Evolutionary conservation across 2,329 filamentous ascomycete species (phyloP).

Genomic region (Pseudodiploospora longispora): DNA sequence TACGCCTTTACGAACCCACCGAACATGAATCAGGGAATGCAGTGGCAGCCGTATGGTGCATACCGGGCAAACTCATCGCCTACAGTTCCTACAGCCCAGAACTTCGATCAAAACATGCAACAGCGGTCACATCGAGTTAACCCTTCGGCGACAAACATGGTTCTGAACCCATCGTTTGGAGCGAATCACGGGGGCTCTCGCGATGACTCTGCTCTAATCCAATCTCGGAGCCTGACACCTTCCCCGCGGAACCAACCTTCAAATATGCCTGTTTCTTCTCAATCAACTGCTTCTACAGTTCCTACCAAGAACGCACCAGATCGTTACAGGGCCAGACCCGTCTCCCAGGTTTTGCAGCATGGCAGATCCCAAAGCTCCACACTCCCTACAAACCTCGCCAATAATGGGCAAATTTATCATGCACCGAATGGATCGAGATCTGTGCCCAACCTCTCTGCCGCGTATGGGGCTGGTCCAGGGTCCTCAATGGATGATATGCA

Average conservation of each 20-base stretch:
- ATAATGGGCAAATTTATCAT: slow-evolving; percentile 22
- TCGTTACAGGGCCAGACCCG: slow-evolving; percentile 63
- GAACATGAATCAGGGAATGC: slow-evolving; percentile 46
- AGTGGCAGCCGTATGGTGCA: slow-evolving; percentile 39
- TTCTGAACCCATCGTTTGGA: slow-evolving; percentile 28
- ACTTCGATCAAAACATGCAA: slow-evolving; percentile 15
- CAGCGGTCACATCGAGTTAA: slow-evolving; percentile 23
- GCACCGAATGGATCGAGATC: slow-evolving; percentile 21
- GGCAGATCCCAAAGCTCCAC: slow-evolving; percentile 28
- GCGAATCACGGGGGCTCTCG: slow-evolving; percentile 35
- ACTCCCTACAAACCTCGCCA: slow-evolving; percentile 18
- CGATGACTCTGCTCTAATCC: slow-evolving; percentile 43
- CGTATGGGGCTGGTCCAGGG: slow-evolving; percentile 34
- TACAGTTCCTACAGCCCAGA: slow-evolving; percentile 26
- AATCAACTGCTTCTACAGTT: slow-evolving; percentile 37
- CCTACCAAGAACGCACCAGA: slow-evolving; percentile 53
- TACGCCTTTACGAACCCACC: slow-evolving; percentile 72
- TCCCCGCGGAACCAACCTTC: slow-evolving; percentile 36
- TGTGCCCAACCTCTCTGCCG: slow-evolving; percentile 40
- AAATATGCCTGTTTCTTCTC: slow-evolving; percentile 28
- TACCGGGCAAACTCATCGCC: slow-evolving; percentile 42
- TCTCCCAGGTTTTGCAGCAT: slow-evolving; percentile 34
- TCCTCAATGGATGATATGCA: slow-evolving; percentile 60
- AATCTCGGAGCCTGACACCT: slow-evolving; percentile 32
- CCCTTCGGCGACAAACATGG: slow-evolving; percentile 32